Evolutionary conservation across 2,329 filamentous ascomycete genomes (phyloP), one percentile per base, ranked within the genome.

Genomic region (Coleophoma crateriformis): DNA sequence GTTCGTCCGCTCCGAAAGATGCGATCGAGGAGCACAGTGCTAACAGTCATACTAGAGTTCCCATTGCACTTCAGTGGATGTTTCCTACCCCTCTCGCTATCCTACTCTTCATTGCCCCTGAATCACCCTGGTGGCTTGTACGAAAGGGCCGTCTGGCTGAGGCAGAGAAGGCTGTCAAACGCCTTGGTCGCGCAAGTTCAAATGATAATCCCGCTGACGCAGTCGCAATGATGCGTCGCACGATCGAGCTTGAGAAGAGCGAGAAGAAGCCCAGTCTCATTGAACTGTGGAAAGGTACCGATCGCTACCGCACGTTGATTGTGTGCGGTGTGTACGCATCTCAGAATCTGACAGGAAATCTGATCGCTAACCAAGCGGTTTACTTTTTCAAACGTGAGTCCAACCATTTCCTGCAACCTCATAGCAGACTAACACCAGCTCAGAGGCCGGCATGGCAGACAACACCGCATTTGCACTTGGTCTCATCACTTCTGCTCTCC

Each of bases 401-500:
- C 49, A 27, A 20, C 48, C 41, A 27, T 40, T 46, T 48, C 48
- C 41, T 40, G 46, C 48, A 51, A 43, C 41, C 45, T 49, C 35
- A 53, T 51, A 51, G 41, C 47, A 59, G 47, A 58, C 63, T 64
- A 62, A 68, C 52, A 59, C 49, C 46, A 62, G n/a, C 19, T 51
- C 64, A 82, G 79, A 85, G 73, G 83, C 83, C 48, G 81, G 81
- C 48, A 76, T 86, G 57, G 50, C 51, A 1, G 66, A 63, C 4
- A 68, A 82, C 57, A 74, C 69, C 27, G 76, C 82, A 4, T 85
- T 85, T 61, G 76, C 75, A 35, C 70, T 85, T 14, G 78, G 78
- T 64, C 75, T 86, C 27, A 84, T 85, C 65, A 85, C 77, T 46
- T 84, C 82, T 0, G 78, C 74, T 45, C 79, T 86, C 2, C 79